These are phyloP conservation scores for Hortaea werneckii DNA, from an alignment of 2,329 filamentous ascomycete species.

Conservation along the genomic window DNA sequence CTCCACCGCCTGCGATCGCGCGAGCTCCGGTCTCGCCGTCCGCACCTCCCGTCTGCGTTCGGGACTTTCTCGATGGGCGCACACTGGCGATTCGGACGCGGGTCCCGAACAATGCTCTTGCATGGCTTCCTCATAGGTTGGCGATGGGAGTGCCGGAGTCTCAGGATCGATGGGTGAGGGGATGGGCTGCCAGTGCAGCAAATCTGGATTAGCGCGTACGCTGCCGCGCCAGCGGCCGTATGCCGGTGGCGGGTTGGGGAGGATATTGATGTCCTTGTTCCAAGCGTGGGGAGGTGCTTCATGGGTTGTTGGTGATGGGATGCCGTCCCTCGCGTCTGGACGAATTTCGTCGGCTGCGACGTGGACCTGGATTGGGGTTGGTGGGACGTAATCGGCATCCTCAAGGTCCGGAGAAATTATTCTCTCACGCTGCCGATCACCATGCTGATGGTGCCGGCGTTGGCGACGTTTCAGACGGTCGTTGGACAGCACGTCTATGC, in stretches of 20 bases:
- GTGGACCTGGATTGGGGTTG: constrained; percentile 65
- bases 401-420: constrained; percentile 7
- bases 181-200: constrained; percentile 58
- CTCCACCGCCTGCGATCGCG: constrained; percentile 9
- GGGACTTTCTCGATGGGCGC: constrained; percentile 19
- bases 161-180: constrained; percentile 14
- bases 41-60: constrained; percentile 13
- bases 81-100: constrained; percentile 17
- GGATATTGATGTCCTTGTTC: constrained; percentile 13
- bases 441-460: constrained; percentile 1
- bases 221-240: constrained; percentile 79
- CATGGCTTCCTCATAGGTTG: constrained; percentile 23
- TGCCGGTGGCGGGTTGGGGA: constrained; percentile 56
- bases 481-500: constrained; percentile 1
- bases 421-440: constrained; percentile 24
- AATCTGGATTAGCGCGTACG: constrained; percentile 71
- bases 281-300: constrained; percentile 3
- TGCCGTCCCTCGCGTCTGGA: constrained; percentile 11
- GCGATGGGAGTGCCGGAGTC: constrained; percentile 18
- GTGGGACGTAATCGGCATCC: constrained; percentile 51
- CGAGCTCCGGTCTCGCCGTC: constrained; percentile 13
- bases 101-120: not conserved
- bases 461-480: constrained; percentile 3
- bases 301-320: constrained; percentile 8
- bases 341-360: constrained; percentile 49